phyloP scores from a whole-genome alignment of 208 protist species.

The Trypanosoma lewisi region DNA sequence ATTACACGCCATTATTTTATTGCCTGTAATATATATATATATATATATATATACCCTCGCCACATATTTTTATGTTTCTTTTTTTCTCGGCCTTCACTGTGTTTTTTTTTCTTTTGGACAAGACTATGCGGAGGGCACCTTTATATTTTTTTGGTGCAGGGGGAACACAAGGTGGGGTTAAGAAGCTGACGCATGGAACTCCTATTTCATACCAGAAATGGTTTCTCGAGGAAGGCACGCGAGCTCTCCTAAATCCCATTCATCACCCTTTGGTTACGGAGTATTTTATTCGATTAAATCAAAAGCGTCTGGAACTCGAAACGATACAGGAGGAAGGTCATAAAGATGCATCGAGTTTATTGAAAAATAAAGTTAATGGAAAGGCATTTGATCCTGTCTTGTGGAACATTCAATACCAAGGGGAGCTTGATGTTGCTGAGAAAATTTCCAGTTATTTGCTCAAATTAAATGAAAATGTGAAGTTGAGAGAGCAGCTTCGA shows the following conservation, averaged over 20 bases:
- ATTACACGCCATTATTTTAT: not conserved
- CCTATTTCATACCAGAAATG: constrained; percentile 65
- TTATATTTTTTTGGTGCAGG: constrained; percentile 63
- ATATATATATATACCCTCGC: constrained; percentile 5
- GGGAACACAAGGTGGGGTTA: constrained; percentile 77
- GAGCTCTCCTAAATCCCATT: constrained; percentile 40
- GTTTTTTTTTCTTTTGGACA: constrained; percentile 20
- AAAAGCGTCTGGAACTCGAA: constrained; percentile 52
- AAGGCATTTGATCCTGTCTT: constrained; percentile 58
- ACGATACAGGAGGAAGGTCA: constrained; percentile 39
- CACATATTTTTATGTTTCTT: not conserved
- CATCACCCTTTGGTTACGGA: constrained; percentile 84
- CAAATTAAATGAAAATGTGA: constrained; percentile 69
- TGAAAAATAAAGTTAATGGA: constrained; percentile 49
- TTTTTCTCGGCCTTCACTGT: not conserved
- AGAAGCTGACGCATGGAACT: constrained; percentile 38
- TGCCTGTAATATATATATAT: constrained; percentile 13
- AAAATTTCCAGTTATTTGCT: constrained; percentile 35
- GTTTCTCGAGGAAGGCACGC: constrained; percentile 45
- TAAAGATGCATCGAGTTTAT: constrained; percentile 11
- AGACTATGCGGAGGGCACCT: constrained; percentile 16
- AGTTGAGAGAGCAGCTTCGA: constrained; percentile 40
- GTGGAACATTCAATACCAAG: constrained; percentile 78
- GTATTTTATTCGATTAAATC: constrained; percentile 76
- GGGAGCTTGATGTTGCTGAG: constrained; percentile 70